Evolutionary conservation across 495 filamentous ascomycete genomes (phyloP), one percentile per base, ranked within the genome.

Genomic region (Talaromyces liani): DNA sequence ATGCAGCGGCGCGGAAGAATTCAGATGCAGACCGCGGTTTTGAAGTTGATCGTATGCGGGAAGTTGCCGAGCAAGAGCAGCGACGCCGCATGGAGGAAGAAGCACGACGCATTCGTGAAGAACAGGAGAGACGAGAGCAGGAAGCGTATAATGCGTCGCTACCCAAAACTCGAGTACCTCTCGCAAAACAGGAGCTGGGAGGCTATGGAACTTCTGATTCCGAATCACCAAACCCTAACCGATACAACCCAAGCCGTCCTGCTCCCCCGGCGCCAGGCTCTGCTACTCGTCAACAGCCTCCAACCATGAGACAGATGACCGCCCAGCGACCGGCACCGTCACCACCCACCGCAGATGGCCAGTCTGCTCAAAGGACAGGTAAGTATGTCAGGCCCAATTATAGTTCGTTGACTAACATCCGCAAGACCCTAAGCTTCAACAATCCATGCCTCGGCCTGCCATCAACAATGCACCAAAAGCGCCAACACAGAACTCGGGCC

Each of bases 151-250:
- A 96, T 73, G 87, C 89, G n/a, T 88, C 88, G 14, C 71, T 96
- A 51, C 91, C 92, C 16, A 87, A 95, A 75, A 82, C 81, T 12
- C 87, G 89, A 63, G 75, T 82, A 4, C 89, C 91, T 0, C 70
- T 91, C 33, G 92, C 91, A n/a, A 89, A 97, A 69, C 92, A 97
- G 73, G 92, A 96, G 73, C 74, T 93, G 66, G 89, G 88, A 64
- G 87, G 89, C 12, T 89, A 88, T 66, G 83, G 85, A 51, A 70
- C 73, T 27, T 69, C 75, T 3, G 70, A 77, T 18, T 66, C 73
- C 22, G 73, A 81, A 20, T 65, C 85, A 41, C 72, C 80, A 31
- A 79, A 83, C 64, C 67, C 77, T 25, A 74, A 78, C 54, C 85
- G 92, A 59, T 97, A 93, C 70, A 96, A 96, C 67, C 91, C 93